Base-by-base conservation (phyloP, 495 filamentous ascomycete genomes). In the Parathielavia appendiculata region DNA sequence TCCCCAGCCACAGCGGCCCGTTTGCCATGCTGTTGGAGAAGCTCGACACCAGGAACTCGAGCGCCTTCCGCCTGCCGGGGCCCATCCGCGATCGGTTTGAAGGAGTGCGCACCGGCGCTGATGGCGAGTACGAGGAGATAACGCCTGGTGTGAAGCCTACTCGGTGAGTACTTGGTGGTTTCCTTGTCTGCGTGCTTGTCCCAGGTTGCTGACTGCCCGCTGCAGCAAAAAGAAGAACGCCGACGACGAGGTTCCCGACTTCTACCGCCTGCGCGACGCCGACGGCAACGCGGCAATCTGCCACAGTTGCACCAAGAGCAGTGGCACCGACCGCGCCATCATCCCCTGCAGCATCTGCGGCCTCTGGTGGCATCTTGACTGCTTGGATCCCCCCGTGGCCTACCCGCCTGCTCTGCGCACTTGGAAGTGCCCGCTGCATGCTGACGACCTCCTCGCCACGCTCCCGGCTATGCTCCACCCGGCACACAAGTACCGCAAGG, bases 351-450 rank as follows among this genome's bases (percentile, higher is more conserved):
- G 89, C 64, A 86, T 84, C 61, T 98, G 93, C 69, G 79, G 80
- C 3, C 76, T 87, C 22, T 79, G 80, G 36, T 98, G 91, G 84
- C 93, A 98, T 73, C 74, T 97, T 16, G 92, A 97, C 73, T 98
- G 93, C 71, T 74, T 93, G 16, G 83, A 91, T 67, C 89, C 90
- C 4, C 95, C 95, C 30, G 68, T 92, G 67, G 84, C 91, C 30
- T 80, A 84, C 49, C 88, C 89, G 14, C 92, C 92, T 5, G 66
- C 79, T 6, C 76, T 83, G 46, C 77, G 82, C 51, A 86, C 82
- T 30, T 98, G 91, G 91, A 86, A 83, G 76, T 98, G 93, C 64
- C 92, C 93, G 58, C 85, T 84, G 66, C 93, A 98, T 70, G 78
- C 87, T 36, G 87, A 90, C 46, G 76, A 80, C 30, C 65, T 81